Percentiles rank a stretch among this genome's conserved stretches.
Evolutionary conservation across 2,329 filamentous ascomycete genomes (phyloP).

Genomic region (Colletotrichum theobromicola): DNA sequence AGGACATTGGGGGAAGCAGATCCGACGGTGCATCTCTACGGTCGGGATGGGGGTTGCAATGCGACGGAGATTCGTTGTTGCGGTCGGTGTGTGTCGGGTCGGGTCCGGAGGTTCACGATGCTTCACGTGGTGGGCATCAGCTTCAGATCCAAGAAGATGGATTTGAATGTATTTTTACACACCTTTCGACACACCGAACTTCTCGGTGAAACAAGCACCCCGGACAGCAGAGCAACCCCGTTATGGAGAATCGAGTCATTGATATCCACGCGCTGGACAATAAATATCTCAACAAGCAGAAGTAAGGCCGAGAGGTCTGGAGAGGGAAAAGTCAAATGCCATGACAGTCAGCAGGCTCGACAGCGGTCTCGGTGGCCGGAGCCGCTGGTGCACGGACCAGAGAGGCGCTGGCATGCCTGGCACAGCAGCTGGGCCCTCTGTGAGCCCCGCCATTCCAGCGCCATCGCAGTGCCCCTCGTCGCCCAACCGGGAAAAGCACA

Average conservation of each 20-base stretch:
- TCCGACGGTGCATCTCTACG: neutral
- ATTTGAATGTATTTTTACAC: neutral
- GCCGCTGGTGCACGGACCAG: neutral
- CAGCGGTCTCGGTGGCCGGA: neutral
- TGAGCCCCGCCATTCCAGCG: neutral
- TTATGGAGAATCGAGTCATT: slow-evolving; percentile 5
- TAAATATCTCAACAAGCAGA: slow-evolving; percentile 11
- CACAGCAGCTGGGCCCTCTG: neutral
- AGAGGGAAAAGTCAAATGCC: slow-evolving; percentile 18
- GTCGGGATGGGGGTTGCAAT: neutral
- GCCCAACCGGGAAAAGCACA: neutral
- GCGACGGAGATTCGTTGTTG: slow-evolving; percentile 15
- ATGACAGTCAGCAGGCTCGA: slow-evolving; percentile 8
- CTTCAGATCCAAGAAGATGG: neutral
- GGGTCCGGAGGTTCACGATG: slow-evolving; percentile 1
- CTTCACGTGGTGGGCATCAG: neutral
- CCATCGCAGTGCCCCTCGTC: neutral
- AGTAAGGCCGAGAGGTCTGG: slow-evolving; percentile 18
- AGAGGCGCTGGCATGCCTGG: neutral
- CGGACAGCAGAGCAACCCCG: neutral
- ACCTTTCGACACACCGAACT: neutral
- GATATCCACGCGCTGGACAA: neutral
- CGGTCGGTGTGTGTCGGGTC: neutral
- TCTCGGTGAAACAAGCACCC: neutral
- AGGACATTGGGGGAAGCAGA: neutral